Conservation (phyloP, 805 yeast genomes). For the Ogataea methanolica region DNA sequence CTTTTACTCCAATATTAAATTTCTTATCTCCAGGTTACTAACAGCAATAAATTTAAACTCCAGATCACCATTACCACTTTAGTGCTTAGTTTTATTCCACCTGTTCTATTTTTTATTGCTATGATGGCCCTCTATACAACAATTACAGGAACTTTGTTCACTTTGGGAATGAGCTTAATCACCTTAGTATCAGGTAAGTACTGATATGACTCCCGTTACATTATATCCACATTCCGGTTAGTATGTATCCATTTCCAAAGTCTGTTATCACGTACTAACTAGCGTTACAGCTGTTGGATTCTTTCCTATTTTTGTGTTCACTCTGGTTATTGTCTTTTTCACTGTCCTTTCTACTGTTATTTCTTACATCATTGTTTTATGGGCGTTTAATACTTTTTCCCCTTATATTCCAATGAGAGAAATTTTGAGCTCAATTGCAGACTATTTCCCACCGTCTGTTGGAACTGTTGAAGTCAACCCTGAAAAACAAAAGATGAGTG, state of each 20-base stretch:
- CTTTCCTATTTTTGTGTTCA: constrained; percentile 19
- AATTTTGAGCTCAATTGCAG: constrained; percentile 23
- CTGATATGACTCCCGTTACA: neutral
- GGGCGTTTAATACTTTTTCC: constrained; percentile 6
- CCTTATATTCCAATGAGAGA: constrained; percentile 15
- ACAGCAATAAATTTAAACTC: neutral
- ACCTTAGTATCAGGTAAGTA: constrained; percentile 12
- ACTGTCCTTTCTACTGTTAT: constrained; percentile 8
- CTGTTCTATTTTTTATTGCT: constrained; percentile 8
- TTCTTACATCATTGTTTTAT: constrained; percentile 6
- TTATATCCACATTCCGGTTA: too few species aligned
- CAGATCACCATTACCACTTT: constrained; percentile 10
- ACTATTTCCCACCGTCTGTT: constrained; percentile 30
- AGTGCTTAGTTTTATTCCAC: constrained; percentile 13
- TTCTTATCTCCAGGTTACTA: constrained; percentile 1
- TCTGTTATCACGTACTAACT: constrained; percentile 1
- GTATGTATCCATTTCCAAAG: too few species aligned
- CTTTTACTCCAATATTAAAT: neutral
- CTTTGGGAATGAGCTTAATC: constrained; percentile 11
- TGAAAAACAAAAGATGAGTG: constrained; percentile 1
- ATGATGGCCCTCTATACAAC: constrained; percentile 14
- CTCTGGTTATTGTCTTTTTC: constrained; percentile 13
- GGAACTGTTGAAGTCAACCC: constrained; percentile 22
- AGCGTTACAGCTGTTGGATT: constrained; percentile 19
- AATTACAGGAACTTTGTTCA: constrained; percentile 12